Evolutionary conservation across 1,284 basidiomycete species (phyloP).

Genomic region (Puccinia coronata): DNA sequence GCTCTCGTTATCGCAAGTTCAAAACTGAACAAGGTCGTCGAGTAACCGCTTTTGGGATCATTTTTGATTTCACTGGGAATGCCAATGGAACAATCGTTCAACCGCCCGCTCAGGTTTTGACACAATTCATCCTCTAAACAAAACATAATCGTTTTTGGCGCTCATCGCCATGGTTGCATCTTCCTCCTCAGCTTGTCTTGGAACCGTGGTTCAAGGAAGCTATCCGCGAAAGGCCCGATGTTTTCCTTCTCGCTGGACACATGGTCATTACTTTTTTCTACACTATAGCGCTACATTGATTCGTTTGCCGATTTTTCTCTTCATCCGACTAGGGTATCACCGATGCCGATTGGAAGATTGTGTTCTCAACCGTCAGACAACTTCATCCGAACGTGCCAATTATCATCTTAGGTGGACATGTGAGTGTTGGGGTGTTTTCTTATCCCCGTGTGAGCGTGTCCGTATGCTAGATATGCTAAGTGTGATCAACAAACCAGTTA

Average conservation of each 20-base stretch:
- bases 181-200: constrained; percentile 48
- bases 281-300: constrained; percentile 51
- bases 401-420: constrained; percentile 71
- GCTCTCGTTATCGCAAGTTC: constrained; percentile 69
- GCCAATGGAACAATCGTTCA: constrained; percentile 65
- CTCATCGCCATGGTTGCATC: neutral
- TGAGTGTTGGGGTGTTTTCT: constrained; percentile 45
- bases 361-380: constrained; percentile 72
- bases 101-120: constrained; percentile 59
- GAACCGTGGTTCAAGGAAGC: constrained; percentile 70
- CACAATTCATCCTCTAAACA: neutral
- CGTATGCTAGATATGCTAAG: constrained; percentile 27
- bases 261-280: constrained; percentile 52
- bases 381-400: constrained; percentile 74
- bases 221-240: constrained; percentile 75
- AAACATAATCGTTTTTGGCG: neutral
- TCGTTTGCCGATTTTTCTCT: constrained; percentile 62
- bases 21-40: constrained; percentile 70
- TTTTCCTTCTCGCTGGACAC: constrained; percentile 73
- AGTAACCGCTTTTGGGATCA: constrained; percentile 77
- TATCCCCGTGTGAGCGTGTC: neutral
- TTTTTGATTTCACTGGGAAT: constrained; percentile 72
- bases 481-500: constrained; percentile 60
- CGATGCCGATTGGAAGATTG: constrained; percentile 66
- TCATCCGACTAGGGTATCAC: constrained; percentile 52